Conservation (phyloP, 257 asterid genomes). For the Nicotiana noctiflora region DNA sequence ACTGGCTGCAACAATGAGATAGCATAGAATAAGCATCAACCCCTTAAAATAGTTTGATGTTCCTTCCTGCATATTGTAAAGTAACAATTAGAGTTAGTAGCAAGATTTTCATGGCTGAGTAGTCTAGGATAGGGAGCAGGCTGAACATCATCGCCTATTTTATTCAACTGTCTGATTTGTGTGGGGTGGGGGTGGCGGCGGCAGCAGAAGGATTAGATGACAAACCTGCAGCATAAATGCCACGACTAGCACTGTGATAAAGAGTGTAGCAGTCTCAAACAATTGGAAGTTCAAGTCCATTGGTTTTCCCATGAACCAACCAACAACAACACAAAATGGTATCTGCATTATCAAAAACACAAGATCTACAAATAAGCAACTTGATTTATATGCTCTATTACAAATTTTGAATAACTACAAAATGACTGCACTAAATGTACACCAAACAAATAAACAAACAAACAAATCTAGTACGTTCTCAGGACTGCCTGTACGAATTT, state of each 20-base stretch:
- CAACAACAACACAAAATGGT: slow-evolving; percentile 94
- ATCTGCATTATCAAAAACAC: slow-evolving; percentile 50
- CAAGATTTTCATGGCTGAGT: background rate
- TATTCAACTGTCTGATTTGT: background rate
- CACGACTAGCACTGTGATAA: slow-evolving; percentile 91
- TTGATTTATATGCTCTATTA: background rate
- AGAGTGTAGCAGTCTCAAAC: slow-evolving; percentile 93
- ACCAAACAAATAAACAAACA: background rate
- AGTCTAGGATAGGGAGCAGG: background rate
- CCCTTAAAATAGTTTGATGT: slow-evolving; percentile 52
- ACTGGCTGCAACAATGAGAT: slow-evolving; percentile 56
- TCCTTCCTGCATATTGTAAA: slow-evolving; percentile 39
- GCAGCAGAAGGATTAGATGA: background rate
- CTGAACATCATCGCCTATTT: background rate
- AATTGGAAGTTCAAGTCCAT: slow-evolving; percentile 98
- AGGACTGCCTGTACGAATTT: background rate
- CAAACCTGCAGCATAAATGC: slow-evolving; percentile 98
- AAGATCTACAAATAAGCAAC: slow-evolving; percentile 1
- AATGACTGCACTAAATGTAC: background rate
- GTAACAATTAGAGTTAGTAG: background rate
- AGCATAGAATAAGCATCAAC: slow-evolving; percentile 50
- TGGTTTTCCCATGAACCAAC: slow-evolving; percentile 90
- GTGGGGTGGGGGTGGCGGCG: background rate
- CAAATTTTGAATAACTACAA: background rate
- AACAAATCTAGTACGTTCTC: background rate